These are phyloP conservation scores for Fusarium guadeloupense DNA, from an alignment of 2,329 filamentous ascomycete genomes.

Conservation along the genomic window DNA sequence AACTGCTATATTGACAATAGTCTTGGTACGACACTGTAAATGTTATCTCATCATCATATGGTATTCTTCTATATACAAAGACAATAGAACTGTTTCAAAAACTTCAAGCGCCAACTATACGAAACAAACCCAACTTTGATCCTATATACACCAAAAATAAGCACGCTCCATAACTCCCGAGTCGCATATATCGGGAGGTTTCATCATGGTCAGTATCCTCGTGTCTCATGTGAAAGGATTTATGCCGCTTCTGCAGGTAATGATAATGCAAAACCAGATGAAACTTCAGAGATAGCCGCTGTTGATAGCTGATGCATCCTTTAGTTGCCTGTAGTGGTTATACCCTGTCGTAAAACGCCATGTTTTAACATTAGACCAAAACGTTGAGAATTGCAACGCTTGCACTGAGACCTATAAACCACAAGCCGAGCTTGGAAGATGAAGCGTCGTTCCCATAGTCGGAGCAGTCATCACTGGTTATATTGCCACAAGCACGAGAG, in stretches of 20 bases:
- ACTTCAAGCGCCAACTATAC: not conserved
- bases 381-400: slow-evolving; percentile 22
- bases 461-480: slow-evolving; percentile 54
- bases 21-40: not conserved
- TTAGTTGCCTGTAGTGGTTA: not conserved
- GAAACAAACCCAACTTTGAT: not conserved
- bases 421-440: slow-evolving; percentile 8
- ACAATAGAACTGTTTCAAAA: not conserved
- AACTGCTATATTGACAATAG: no score
- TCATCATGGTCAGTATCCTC: not conserved
- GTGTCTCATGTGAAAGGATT: not conserved
- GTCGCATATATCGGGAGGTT: not conserved
- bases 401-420: slow-evolving; percentile 20
- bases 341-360: not conserved
- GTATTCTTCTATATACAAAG: slow-evolving; percentile 9
- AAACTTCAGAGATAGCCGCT: not conserved
- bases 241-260: not conserved
- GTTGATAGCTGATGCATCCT: not conserved
- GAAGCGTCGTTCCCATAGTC: slow-evolving; percentile 35
- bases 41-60: not conserved
- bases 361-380: slow-evolving; percentile 13
- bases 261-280: not conserved
- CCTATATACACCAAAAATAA: slow-evolving; percentile 19
- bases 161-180: slow-evolving; percentile 14
- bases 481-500: slow-evolving; percentile 58